These are phyloP conservation scores for Mycena filopes DNA, from an alignment of 768 basidiomycete genomes.

Conservation along the genomic window DNA sequence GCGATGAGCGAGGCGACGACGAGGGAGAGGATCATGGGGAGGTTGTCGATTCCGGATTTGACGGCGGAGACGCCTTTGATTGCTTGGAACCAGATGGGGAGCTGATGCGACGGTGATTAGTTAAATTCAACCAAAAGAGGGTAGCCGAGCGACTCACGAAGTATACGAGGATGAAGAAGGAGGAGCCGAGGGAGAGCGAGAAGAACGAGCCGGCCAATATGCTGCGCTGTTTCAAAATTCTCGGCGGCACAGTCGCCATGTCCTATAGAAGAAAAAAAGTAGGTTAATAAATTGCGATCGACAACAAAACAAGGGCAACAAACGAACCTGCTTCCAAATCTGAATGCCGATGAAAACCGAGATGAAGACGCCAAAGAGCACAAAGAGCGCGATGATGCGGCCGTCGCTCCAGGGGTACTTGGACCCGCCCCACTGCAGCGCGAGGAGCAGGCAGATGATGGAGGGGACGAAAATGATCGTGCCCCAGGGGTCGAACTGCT, in stretches of 20 bases:
- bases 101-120: not conserved
- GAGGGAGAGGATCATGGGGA: constrained; percentile 49
- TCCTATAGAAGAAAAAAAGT: not conserved
- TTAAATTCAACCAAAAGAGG: not conserved
- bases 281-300: too few species aligned
- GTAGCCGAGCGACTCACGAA: constrained; percentile 8
- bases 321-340: constrained; percentile 10
- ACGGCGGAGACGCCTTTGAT: constrained; percentile 50
- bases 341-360: constrained; percentile 26
- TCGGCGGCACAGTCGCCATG: constrained; percentile 26
- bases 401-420: constrained; percentile 52
- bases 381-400: constrained; percentile 19
- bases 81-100: constrained; percentile 45
- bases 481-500: constrained; percentile 32
- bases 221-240: constrained; percentile 25
- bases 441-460: constrained; percentile 39
- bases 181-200: constrained; percentile 11
- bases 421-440: constrained; percentile 58
- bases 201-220: constrained; percentile 19
- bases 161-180: constrained; percentile 23
- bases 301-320: too few species aligned
- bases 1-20: constrained; percentile 51
- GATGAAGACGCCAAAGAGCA: constrained; percentile 28
- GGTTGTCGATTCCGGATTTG: constrained; percentile 44
- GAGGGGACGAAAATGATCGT: constrained; percentile 31